These are phyloP conservation scores for Saraca asoca DNA, from an alignment of 331 rosid species.

Conservation along the genomic window DNA sequence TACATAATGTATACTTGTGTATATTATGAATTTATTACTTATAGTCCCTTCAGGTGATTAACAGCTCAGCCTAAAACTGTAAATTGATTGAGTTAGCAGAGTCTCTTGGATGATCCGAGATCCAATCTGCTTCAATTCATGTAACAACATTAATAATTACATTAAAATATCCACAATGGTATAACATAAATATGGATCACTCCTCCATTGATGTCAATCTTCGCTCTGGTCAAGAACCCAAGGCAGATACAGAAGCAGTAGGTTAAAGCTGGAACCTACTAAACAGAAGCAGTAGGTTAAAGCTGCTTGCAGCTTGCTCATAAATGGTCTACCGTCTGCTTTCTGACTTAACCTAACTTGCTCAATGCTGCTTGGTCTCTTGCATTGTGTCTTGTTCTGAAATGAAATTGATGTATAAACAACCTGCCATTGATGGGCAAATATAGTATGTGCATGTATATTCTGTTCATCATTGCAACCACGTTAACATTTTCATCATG, in stretches of 20 bases:
- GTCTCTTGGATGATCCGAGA: neutral
- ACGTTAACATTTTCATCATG: neutral
- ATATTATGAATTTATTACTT: neutral
- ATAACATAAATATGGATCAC: neutral
- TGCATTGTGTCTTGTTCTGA: too few species aligned
- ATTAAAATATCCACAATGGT: neutral
- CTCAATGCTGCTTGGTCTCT: constrained; percentile 18
- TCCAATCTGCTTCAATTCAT: too few species aligned
- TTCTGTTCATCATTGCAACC: too few species aligned
- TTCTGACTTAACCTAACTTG: constrained; percentile 13
- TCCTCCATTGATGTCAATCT: constrained; percentile 19
- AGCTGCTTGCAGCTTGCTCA: too few species aligned
- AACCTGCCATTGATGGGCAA: too few species aligned
- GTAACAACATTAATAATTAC: neutral
- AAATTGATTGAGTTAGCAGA: neutral
- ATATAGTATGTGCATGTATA: too few species aligned
- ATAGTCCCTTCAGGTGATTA: neutral
- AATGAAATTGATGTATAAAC: too few species aligned
- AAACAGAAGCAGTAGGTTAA: constrained; percentile 19
- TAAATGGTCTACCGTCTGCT: too few species aligned
- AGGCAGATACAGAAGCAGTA: constrained; percentile 8
- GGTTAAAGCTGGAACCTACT: constrained; percentile 24
- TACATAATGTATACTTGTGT: too few species aligned
- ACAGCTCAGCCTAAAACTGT: neutral
- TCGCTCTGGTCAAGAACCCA: constrained; percentile 26